A percentile compares a stretch with the other conserved stretches of the same genome.
Conservation (phyloP, 371 early-diverging fungal species). For the Rhizopus microsporus region DNA sequence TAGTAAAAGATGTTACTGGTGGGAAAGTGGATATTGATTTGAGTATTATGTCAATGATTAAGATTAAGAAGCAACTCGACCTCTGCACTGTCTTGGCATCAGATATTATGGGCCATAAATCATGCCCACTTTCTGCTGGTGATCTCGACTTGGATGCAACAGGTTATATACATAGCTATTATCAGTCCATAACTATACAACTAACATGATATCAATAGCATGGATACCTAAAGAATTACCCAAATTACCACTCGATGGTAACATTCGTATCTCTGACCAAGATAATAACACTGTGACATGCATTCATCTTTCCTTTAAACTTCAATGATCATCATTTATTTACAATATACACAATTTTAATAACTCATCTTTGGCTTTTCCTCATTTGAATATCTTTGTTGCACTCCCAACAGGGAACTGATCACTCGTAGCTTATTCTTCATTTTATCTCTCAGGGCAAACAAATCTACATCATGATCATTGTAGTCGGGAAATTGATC, state of each 20-base stretch:
- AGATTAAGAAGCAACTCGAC: slow-evolving; percentile 46
- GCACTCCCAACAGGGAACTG: slow-evolving; percentile 52
- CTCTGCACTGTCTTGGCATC: slow-evolving; percentile 38
- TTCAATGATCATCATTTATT: slow-evolving; percentile 8
- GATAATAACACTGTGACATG: slow-evolving; percentile 43
- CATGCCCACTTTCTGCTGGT: slow-evolving; percentile 39
- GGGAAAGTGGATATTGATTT: slow-evolving; percentile 46
- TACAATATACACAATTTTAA: slow-evolving; percentile 18
- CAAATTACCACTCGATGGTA: slow-evolving; percentile 42
- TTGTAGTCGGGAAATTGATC: slow-evolving; percentile 60
- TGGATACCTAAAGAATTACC: slow-evolving; percentile 49
- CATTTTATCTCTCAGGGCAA: slow-evolving; percentile 58
- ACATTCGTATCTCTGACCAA: slow-evolving; percentile 47
- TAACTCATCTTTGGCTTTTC: slow-evolving; percentile 39
- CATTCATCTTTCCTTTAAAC: slow-evolving; percentile 34
- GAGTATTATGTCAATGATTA: slow-evolving; percentile 46
- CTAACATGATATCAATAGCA: slow-evolving; percentile 19
- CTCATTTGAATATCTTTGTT: slow-evolving; percentile 40
- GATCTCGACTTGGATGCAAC: slow-evolving; percentile 41
- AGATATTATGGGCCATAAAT: slow-evolving; percentile 39
- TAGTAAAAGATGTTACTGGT: slow-evolving; percentile 37
- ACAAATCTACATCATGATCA: slow-evolving; percentile 57
- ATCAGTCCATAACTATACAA: background rate
- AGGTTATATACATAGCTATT: slow-evolving; percentile 24
- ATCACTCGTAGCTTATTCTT: slow-evolving; percentile 64